A percentile compares a stretch with the other conserved stretches of the same genome.
Conservation (phyloP, 176 grass and related monocot species). For the Oryza punctata region DNA sequence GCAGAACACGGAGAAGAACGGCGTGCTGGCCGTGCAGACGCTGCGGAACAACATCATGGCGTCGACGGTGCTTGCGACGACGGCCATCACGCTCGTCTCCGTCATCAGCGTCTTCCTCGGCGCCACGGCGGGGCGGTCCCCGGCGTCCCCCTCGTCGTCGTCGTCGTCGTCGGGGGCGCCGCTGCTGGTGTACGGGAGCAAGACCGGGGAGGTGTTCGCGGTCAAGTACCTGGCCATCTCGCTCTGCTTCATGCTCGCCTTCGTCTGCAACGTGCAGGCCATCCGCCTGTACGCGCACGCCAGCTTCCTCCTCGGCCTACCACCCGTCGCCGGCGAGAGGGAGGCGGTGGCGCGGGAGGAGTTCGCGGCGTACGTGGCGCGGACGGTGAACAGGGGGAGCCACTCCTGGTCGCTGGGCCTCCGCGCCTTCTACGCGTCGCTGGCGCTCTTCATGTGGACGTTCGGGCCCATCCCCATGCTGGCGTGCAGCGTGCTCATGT, state of each 20-base stretch:
- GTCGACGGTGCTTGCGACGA: slow-evolving; percentile 78
- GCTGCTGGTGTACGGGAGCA: slow-evolving; percentile 70
- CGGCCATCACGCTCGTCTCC: slow-evolving; percentile 76
- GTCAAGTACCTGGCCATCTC: slow-evolving; percentile 79
- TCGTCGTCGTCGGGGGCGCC: neutral
- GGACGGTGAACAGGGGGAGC: slow-evolving; percentile 72
- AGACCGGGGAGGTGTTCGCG: slow-evolving; percentile 42
- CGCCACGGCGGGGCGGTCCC: slow-evolving; percentile 19
- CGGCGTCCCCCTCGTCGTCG: neutral
- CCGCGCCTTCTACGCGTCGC: slow-evolving; percentile 73
- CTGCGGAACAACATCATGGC: slow-evolving; percentile 95
- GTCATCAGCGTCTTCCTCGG: slow-evolving; percentile 75
- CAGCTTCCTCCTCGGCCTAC: slow-evolving; percentile 70
- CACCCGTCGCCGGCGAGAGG: slow-evolving; percentile 13
- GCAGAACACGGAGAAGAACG: slow-evolving; percentile 66
- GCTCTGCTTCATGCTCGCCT: slow-evolving; percentile 83
- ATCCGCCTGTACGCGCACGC: slow-evolving; percentile 76
- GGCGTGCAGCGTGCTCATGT: slow-evolving; percentile 54
- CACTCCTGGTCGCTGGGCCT: slow-evolving; percentile 85
- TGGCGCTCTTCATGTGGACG: slow-evolving; percentile 84
- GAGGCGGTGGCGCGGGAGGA: neutral
- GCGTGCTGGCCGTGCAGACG: slow-evolving; percentile 76
- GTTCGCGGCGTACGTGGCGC: slow-evolving; percentile 55
- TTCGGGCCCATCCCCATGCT: slow-evolving; percentile 89
- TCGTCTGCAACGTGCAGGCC: slow-evolving; percentile 87